Evolutionary conservation across 805 yeast genomes (phyloP).

Genomic region (Lipomyces yamanashiensis): DNA sequence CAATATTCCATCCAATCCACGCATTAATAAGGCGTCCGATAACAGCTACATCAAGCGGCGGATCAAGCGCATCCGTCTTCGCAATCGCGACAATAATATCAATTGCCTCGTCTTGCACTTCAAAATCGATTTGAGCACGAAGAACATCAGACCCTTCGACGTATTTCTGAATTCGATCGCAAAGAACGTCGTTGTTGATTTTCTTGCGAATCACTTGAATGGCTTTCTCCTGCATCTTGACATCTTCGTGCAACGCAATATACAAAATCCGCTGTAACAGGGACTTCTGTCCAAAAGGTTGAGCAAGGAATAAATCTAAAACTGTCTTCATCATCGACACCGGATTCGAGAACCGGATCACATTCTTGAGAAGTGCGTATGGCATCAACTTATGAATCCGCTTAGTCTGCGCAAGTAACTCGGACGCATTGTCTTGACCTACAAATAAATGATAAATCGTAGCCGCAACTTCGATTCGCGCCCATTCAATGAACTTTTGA

Average conservation of each 20-base stretch:
- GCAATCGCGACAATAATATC: conserved; percentile 41
- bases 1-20: conserved; percentile 46
- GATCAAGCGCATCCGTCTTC: conserved; percentile 34
- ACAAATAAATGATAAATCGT: conserved; percentile 79
- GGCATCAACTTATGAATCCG: conserved; percentile 81
- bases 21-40: conserved; percentile 42
- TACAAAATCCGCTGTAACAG: conserved; percentile 75
- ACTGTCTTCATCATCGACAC: conserved; percentile 77
- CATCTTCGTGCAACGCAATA: conserved; percentile 74
- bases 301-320: conserved; percentile 82
- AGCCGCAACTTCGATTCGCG: conserved; percentile 80
- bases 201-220: conserved; percentile 44
- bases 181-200: conserved; percentile 44
- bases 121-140: conserved; percentile 44
- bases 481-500: conserved; percentile 76
- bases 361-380: conserved; percentile 73
- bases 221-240: conserved; percentile 63
- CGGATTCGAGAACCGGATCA: conserved; percentile 84
- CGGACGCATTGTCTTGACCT: conserved; percentile 81
- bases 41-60: conserved; percentile 33
- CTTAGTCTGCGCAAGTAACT: conserved; percentile 69
- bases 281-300: conserved; percentile 69
- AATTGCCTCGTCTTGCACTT: conserved; percentile 40
- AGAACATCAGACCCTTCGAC: conserved; percentile 42
- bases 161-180: conserved; percentile 42